Base-by-base conservation (phyloP, 805 yeast species). In the Jamesozyma jinghongensis region DNA sequence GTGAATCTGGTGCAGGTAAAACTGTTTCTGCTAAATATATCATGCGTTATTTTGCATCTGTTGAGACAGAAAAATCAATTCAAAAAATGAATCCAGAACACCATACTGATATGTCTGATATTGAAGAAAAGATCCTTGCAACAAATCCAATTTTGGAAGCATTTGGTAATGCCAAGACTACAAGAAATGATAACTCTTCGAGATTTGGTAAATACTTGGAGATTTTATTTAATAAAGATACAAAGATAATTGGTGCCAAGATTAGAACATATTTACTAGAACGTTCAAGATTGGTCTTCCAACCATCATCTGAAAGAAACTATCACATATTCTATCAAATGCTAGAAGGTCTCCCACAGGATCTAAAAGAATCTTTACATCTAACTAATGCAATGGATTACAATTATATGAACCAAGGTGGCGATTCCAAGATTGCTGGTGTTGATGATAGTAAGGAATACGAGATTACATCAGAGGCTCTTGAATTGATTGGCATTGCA, bases 1-100 rank as follows among this genome's bases (percentile, higher is more conserved):
- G 98, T 65, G 98, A 90, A 64, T 85, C 96, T 7, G 98, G 98
- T 62, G 97, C 98, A 25, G 98, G 98, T 62, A 92, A 90, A 57
- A 92, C 98, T 3, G 97, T 92, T 29, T 80, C 94, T 46, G 98
- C 98, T 32, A 92, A 92, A 62, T 92, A 85, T 63, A 90, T 90
- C 49, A 90, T 90, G 98, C 78, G 97, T 61, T 90, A 88, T 63
- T 90, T 90, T 63, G 97, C 98, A 3, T 80, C 95, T 13, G 96
- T 92, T 16, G 97, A 90, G 57, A 69, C 66, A 33, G 53, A 51
- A 18, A 52, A 50, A 37, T 57, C 61, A n/a, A 38, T 37, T 18
- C 41, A 48, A 4, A 34, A 46, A 46, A 44, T 43, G 14, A 40
- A 55, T 28, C 56, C 49, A 6, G 61, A 16, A 12, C 27, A 58